Evolutionary conservation across 306 rosid genomes (phyloP), one percentile per base, ranked within the genome.

Genomic region (Datisca glomerata): DNA sequence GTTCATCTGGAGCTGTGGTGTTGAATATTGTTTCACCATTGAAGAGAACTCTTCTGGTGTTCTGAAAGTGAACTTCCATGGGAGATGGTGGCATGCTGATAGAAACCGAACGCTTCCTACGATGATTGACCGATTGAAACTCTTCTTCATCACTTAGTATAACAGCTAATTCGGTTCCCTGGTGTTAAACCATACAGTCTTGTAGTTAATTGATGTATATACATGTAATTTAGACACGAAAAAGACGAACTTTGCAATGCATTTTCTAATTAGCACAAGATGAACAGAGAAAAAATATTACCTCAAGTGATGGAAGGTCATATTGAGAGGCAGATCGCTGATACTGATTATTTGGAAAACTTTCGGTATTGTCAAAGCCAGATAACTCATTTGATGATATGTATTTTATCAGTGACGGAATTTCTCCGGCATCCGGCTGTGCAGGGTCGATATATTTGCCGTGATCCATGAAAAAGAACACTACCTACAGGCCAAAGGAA

Each of bases 61-160:
- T 27, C 45, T 45, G 24, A 8, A 68, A 33, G 22, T 55, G 65
- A 45, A 21, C 21, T 43, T 54, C 69, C 21, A 65, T 61, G 2
- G 72, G 53, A 55, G 79, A 50, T 1, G 67, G 65, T 49, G 96
- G 94, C 94, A 80, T 78, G 81, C 96, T 91, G 40, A 80, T 56
- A 2, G 92, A 79, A 60, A 73, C 45, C 18, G 86, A 80, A 27
- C 16, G 61, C 25, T 57, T 70, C 47, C 69, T 68, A 36, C 63
- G 72, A 70, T 83, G 94, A 39, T 38, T 48, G 43, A 24, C 61
- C 14, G 39, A 25, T 31, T 60, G 52, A 21, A 60, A 14, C 49
- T 55, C 80, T 41, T 49, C 55, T 32, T 15, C 25, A 25, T 37
- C 23, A 21, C 38, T 61, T 65, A 45, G 43, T 8, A 28, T 44